Evolutionary conservation across 805 yeast species (phyloP), one percentile per base, ranked within the genome.

Genomic region (Kazachstania psychrophila): DNA sequence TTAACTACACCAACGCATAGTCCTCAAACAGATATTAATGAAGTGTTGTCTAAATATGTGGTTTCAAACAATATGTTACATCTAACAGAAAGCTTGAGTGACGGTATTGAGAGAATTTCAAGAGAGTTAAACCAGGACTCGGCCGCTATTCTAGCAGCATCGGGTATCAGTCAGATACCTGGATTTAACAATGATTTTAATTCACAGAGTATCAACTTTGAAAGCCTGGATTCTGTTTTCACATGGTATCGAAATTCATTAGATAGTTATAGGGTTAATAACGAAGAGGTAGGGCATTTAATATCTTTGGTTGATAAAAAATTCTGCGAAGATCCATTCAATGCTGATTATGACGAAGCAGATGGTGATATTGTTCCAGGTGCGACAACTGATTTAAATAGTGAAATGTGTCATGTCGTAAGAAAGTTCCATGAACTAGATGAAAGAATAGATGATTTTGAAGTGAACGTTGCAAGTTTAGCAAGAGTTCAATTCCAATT

Each of bases 401-500:
- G 48, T 23, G 61, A 58, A 37, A 41, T 57, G 19, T 53, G 60
- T 25, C 58, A 57, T 31, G 44, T 57, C 34, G 51, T 55, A 3
- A 42, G 59, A 30, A 55, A 49, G 33, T 52, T 48, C 27, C 60
- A 53, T 37, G 56, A 54, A 31, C 29, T 58, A 13, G 52, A 52
- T 38, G 61, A 57, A 27, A 48, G 59, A 10, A 49, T 55, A 3
- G 54, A 52, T 31, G 63, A 58, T 39, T 58, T 58, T 41, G 62
- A 58, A 39, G 61, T 56, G 1, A 58, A 58, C 34, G 61, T 58
- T 15, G 60, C 62, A 14, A 57, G 62, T 38, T 44, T 58, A 33
- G 59, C 60, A n/a, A 42, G 63, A 26, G 53, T 58, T 11, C 62
- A 58, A 38, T 57, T 54, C 29, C 63, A 58, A 37, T 58, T 56